phyloP scores from a whole-genome alignment of 306 rosid species.

The Sechiopsis laciniata region DNA sequence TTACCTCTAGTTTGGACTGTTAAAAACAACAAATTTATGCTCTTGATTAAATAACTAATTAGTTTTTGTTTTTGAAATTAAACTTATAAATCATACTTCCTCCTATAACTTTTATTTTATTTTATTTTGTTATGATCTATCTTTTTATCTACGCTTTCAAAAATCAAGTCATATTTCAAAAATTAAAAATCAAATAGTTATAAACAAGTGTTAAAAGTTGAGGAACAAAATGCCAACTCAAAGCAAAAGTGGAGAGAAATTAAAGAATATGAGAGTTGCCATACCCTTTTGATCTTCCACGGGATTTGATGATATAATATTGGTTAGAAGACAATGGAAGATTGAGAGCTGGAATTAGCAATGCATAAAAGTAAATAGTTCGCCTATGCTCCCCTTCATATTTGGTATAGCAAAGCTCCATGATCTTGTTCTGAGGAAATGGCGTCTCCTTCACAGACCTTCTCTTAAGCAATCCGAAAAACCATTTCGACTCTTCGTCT shows the following conservation, averaged over 20 bases:
- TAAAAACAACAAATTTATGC: no score
- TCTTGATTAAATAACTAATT: no score
- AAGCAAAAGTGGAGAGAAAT: neutral
- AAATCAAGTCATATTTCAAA: no score
- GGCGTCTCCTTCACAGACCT: slow-evolving; percentile 43
- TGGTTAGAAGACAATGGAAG: slow-evolving; percentile 54
- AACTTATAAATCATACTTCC: no score
- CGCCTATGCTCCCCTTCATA: slow-evolving; percentile 20
- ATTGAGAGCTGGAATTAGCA: slow-evolving; percentile 63
- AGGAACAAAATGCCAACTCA: neutral
- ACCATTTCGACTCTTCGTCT: slow-evolving; percentile 43
- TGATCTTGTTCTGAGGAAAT: slow-evolving; percentile 56
- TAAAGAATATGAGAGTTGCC: neutral
- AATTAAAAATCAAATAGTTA: no score
- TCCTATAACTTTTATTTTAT: no score
- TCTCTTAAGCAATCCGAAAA: slow-evolving; percentile 37
- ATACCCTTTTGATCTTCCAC: slow-evolving; percentile 63
- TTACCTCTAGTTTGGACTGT: no score
- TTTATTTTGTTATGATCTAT: no score
- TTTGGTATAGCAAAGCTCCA: slow-evolving; percentile 44
- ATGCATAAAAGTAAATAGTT: slow-evolving; percentile 31
- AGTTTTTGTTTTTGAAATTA: no score
- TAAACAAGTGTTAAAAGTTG: no score
- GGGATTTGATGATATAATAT: slow-evolving; percentile 49
- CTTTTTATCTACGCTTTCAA: no score